Evolutionary conservation across 345 rosid genomes (phyloP), one percentile per base, ranked within the genome.

Genomic region (Rhizophora apiculata): DNA sequence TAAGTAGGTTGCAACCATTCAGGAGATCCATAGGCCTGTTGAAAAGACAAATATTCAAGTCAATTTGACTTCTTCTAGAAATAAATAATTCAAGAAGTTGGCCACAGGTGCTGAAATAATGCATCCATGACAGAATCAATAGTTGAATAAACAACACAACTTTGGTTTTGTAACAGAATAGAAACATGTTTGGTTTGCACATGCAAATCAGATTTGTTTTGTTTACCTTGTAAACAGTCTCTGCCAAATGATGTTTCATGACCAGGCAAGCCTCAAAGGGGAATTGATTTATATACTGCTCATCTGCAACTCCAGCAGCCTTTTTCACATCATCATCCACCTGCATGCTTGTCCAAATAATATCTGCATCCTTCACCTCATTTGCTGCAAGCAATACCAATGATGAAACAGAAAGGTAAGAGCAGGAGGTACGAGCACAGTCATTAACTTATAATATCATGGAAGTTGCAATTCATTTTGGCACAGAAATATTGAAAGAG

Each of bases 181-280:
- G 24, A 39, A 67, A 68, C 8, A 30, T 3, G 9, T 5, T 55
- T 39, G 11, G 37, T 26, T 36, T 18, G 29, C 60, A 10, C 1
- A 26, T 1, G 8, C 29, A 56, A 58, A 68, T 30, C 48, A 24
- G 60, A 53, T 73, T 62, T 67, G 24, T 60, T 59, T 8, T 60
- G 54, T 68, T 62, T 60, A 91, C 97, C 96, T 77, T 87, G 76
- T 88, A 94, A 77, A 91, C 73, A 62, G 97, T 94, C 76, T 88
- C 95, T 3, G 97, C 98, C 81, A 94, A 85, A 91, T 91, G 96
- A 84, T 94, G 98, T 81, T 94, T 94, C 98, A 94, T 94, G 73
- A 91, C 98, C 72, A 94, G 77, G 76, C 95, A 94, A 48, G 96
- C 93, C 83, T 94, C 98, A 72, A 85, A 94, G 55, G 98, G 97